Base-by-base conservation (phyloP, 1,139 yeast genomes). In the Saccharomyces hybrid region DNA sequence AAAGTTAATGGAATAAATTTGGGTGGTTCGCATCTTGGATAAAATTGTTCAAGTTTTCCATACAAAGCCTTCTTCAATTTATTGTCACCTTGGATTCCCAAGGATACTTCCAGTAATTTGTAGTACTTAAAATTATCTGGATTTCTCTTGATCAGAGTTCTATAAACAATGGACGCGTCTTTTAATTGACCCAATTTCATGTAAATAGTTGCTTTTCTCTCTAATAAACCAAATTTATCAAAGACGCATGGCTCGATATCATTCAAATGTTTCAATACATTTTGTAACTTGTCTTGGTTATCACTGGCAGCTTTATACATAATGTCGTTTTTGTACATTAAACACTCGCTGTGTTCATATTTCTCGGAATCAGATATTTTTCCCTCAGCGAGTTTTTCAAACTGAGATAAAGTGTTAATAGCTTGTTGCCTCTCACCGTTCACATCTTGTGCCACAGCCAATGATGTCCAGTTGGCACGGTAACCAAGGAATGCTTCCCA, bases 381-480 rank as follows among this genome's bases (percentile, higher is more conserved):
- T 2, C 83, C 91, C 62, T 78, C 80, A 47, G 88, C 82, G 41
- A 89, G 75, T 19, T 78, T 82, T 66, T 90, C 96, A 62, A 88
- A 88, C 63, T 86, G 84, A 29, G 79, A 69, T 62, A 91, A 77
- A 2, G 95, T 86, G 54, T 81, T 78, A 56, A 85, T 83, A 3
- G 97, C 95, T 14, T 80, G 81, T 34, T 74, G 74, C 65, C 77
- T 79, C 65, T 91, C 89, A 28, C 80, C 79, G 65, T 80, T 81
- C 66, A 91, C 76, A 69, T 88, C 89, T 65, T 87, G 89, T 0
- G 97, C 96, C 46, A 88, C 78, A 0, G 97, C 97, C 54, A 88
- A 76, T 0, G 87, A 86, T 2, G 96, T 87, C 97, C 98, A 95
- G 66, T 89, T 86, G 61, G 95, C 93, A 60, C 97, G 80, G 67